These are phyloP conservation scores for Russula griseocarnosa DNA, from an alignment of 768 basidiomycete genomes.

Conservation along the genomic window DNA sequence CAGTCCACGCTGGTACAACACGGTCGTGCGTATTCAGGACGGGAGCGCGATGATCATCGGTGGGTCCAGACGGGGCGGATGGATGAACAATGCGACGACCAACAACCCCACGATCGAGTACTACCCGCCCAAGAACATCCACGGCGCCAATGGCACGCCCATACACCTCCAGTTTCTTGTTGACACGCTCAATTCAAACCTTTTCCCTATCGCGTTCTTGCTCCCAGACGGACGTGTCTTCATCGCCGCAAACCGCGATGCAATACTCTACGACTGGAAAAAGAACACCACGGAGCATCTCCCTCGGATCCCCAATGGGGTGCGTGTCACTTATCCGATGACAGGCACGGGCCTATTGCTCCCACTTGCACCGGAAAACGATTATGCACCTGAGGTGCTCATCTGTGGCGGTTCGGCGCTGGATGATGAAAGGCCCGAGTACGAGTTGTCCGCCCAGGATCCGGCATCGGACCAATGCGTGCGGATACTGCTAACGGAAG, in stretches of 20 bases:
- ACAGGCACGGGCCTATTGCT: slow-evolving; percentile 70
- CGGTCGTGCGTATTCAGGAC: slow-evolving; percentile 62
- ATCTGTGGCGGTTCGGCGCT: slow-evolving; percentile 74
- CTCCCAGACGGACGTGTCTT: slow-evolving; percentile 70
- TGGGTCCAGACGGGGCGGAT: slow-evolving; percentile 76
- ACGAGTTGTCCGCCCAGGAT: slow-evolving; percentile 66
- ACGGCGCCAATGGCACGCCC: slow-evolving; percentile 62
- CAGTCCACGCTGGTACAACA: slow-evolving; percentile 78
- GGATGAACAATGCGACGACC: slow-evolving; percentile 78
- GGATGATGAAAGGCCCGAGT: slow-evolving; percentile 55
- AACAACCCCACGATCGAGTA: slow-evolving; percentile 82
- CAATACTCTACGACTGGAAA: slow-evolving; percentile 77
- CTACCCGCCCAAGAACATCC: slow-evolving; percentile 74
- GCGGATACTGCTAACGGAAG: slow-evolving; percentile 59
- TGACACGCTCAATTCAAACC: slow-evolving; percentile 74
- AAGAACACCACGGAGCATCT: slow-evolving; percentile 56
- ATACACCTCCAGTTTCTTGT: slow-evolving; percentile 59
- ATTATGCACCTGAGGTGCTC: slow-evolving; percentile 65
- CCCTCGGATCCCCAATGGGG: slow-evolving; percentile 68
- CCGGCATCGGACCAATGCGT: slow-evolving; percentile 71
- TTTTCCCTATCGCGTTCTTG: slow-evolving; percentile 72
- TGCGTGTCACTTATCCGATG: slow-evolving; percentile 83
- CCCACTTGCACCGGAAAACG: slow-evolving; percentile 58
- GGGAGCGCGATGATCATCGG: slow-evolving; percentile 84
- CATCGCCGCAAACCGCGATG: slow-evolving; percentile 73